Evolutionary conservation across 106 monocot genomes (phyloP), one percentile per base, ranked within the genome.

Genomic region (Acorus gramineus): DNA sequence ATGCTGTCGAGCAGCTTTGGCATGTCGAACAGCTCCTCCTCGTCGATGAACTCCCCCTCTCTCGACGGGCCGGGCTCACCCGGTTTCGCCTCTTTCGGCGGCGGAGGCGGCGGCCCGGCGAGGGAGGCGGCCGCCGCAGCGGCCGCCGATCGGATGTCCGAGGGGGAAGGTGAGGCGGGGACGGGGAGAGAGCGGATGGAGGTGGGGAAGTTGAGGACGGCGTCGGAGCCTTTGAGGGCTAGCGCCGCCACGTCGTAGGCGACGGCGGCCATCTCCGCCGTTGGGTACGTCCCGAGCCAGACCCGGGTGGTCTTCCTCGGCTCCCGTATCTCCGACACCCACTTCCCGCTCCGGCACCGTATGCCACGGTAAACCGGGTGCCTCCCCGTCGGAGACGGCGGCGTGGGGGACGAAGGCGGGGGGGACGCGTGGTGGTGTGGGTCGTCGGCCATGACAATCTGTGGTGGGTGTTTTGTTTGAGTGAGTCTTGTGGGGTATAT

Each of bases 321-420:
- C 73, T 92, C 82, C 3, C 92, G 76, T 48, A 92, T 87, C 77
- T 92, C 92, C 5, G 92, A 92, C 46, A 92, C 92, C 92, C 92
- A 92, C 71, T 87, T 92, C 49, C 81, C 77, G 69, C 82, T 77
- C 43, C 91, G 73, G 49, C 68, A 67, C 42, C 91, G 73, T 8
- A 87, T 60, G 9, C 91, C 91, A 2, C 84, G 76, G 71, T 84
- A 92, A 47, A 44, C 52, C 46, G 69, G 75, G 66, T 78, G 72
- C 72, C 57, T 75, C 57, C 66, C 46, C 11, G 55, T 11, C 8
- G 45, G 67, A 10, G 53, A n/a, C 11, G n/a, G 56, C 8, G 47
- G 4, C 2, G 4, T 2, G 42, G 11, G 47, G 6, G 10, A 5
- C 0, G 47, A 4, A 0, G 2, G 14, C 42, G n/a, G 52, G 42